Evolutionary conservation across 106 monocot species (phyloP).

Genomic region (Dendrobium nobile): DNA sequence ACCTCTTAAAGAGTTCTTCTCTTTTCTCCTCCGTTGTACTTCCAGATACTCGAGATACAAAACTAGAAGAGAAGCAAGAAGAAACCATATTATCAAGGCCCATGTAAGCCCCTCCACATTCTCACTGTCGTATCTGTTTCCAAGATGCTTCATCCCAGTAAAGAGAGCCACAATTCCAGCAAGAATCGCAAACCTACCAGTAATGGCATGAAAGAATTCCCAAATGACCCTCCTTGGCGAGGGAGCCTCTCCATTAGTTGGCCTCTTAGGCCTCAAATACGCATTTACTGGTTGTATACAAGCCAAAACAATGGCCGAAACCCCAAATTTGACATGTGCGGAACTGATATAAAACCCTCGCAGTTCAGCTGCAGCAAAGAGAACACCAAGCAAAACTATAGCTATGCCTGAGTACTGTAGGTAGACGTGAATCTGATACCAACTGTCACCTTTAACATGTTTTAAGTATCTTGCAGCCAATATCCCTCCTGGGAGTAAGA

Average conservation of each 20-base stretch:
- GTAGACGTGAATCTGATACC: conserved; percentile 81
- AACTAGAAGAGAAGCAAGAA: conserved; percentile 33
- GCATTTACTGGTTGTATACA: conserved; percentile 77
- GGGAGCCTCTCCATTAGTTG: conserved; percentile 42
- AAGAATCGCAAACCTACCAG: conserved; percentile 59
- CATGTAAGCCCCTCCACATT: conserved; percentile 74
- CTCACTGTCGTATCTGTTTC: conserved; percentile 64
- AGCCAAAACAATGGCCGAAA: conserved; percentile 55
- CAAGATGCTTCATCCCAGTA: conserved; percentile 88
- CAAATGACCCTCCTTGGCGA: conserved; percentile 59
- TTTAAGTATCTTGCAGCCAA: conserved; percentile 86
- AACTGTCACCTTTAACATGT: conserved; percentile 75
- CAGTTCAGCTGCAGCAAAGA: conserved; percentile 85
- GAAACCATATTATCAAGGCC: conserved; percentile 78
- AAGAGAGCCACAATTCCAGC: conserved; percentile 66
- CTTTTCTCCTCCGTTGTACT: conserved; percentile 37
- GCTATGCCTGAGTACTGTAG: conserved; percentile 85
- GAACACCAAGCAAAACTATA: conserved; percentile 67
- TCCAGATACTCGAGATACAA: conserved; percentile 75
- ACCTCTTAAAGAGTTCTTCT: conserved; percentile 41
- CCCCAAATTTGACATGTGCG: conserved; percentile 81
- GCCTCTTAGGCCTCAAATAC: conserved; percentile 62
- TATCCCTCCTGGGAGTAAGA: conserved; percentile 87
- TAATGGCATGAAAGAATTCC: conserved; percentile 84
- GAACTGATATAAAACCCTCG: conserved; percentile 73